Evolutionary conservation across 2,329 filamentous ascomycete species (phyloP).

Genomic region (Exophiala spinifera): DNA sequence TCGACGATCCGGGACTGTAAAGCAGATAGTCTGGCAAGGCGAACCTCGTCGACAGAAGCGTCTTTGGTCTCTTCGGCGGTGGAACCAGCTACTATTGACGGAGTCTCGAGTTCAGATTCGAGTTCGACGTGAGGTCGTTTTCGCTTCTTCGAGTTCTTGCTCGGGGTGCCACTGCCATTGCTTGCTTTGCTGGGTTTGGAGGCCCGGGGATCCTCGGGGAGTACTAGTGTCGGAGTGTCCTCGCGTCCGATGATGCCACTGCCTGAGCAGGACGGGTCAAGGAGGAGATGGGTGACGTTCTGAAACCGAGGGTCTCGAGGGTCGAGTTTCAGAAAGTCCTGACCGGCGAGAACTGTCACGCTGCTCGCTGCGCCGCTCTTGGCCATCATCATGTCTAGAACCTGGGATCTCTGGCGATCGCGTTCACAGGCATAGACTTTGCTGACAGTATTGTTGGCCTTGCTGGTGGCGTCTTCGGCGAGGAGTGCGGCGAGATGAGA

Average conservation of each 20-base stretch:
- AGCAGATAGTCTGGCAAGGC: slow-evolving; percentile 69
- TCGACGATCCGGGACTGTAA: slow-evolving; percentile 80
- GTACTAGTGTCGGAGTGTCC: slow-evolving; percentile 65
- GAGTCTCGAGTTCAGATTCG: too few relatives aligned
- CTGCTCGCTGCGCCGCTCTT: slow-evolving; percentile 64
- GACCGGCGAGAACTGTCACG: slow-evolving; percentile 66
- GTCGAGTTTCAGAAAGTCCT: slow-evolving; percentile 78
- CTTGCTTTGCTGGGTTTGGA: slow-evolving; percentile 34
- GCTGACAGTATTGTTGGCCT: background rate
- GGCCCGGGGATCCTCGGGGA: slow-evolving; percentile 45
- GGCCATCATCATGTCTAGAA: slow-evolving; percentile 78
- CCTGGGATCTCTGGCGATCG: slow-evolving; percentile 67
- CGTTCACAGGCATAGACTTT: slow-evolving; percentile 76
- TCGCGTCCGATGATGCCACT: slow-evolving; percentile 91
- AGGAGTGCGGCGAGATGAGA: slow-evolving; percentile 84
- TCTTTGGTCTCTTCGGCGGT: slow-evolving; percentile 45
- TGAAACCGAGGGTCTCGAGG: slow-evolving; percentile 60
- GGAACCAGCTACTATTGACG: background rate
- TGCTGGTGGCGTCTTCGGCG: slow-evolving; percentile 29
- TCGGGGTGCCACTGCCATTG: slow-evolving; percentile 31
- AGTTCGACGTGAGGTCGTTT: background rate
- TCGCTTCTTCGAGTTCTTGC: slow-evolving; percentile 21
- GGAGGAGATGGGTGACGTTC: slow-evolving; percentile 73
- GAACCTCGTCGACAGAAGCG: slow-evolving; percentile 47
- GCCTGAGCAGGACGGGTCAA: slow-evolving; percentile 94